phyloP scores from a whole-genome alignment of 169 alveolate species.

The Plasmodium vivax region DNA sequence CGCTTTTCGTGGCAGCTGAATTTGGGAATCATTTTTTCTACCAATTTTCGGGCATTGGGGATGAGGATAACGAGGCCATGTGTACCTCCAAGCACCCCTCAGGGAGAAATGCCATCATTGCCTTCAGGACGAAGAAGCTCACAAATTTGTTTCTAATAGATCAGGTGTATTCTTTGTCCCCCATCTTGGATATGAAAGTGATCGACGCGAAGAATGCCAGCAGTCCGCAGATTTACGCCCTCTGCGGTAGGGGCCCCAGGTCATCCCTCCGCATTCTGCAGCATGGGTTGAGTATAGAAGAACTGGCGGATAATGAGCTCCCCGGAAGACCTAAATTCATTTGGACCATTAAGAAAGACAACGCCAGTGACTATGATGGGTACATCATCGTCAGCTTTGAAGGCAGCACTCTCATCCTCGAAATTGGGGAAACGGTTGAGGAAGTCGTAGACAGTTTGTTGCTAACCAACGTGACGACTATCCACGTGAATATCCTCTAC shows the following conservation, averaged over 20 bases:
- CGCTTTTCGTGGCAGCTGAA: conserved; percentile 97
- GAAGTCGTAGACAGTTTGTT: conserved; percentile 93
- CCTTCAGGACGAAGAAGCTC: conserved; percentile 93
- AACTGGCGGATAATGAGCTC: conserved; percentile 94
- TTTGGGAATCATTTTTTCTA: conserved; percentile 95
- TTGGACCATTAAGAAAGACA: conserved; percentile 93
- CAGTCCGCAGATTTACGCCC: conserved; percentile 86
- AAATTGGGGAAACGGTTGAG: conserved; percentile 94
- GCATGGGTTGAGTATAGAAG: conserved; percentile 96
- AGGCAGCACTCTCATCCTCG: conserved; percentile 94
- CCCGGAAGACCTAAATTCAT: conserved; percentile 98
- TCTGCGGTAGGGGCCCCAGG: conserved; percentile 97
- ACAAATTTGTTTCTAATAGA: conserved; percentile 91
- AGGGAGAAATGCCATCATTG: conserved; percentile 88
- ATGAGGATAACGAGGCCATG: conserved; percentile 87
- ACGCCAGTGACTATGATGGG: conserved; percentile 84
- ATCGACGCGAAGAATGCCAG: conserved; percentile 91
- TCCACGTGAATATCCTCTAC: conserved; percentile 87
- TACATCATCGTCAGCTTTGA: conserved; percentile 95
- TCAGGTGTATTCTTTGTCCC: conserved; percentile 93
- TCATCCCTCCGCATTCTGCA: conserved; percentile 94
- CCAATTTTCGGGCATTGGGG: conserved; percentile 87
- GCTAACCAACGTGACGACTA: conserved; percentile 88
- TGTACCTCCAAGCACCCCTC: conserved; percentile 92
- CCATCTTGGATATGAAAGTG: conserved; percentile 96